Evolutionary conservation across 495 filamentous ascomycete genomes (phyloP).

Genomic region (Evernia prunastri): DNA sequence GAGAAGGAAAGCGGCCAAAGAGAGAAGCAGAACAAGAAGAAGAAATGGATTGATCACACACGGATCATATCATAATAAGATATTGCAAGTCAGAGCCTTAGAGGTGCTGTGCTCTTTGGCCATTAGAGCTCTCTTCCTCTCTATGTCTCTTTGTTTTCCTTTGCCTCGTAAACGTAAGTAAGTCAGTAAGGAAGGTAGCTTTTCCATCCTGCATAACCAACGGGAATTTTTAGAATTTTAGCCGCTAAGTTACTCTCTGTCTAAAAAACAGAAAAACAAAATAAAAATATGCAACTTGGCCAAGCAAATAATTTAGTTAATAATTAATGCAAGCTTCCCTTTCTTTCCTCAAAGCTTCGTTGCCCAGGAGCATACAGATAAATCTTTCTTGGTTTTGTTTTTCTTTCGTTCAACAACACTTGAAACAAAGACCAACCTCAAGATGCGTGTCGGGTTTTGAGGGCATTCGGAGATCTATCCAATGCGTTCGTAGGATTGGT

Average conservation of each 20-base stretch:
- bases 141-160: too few species aligned
- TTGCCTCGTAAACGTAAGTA: constrained; percentile 1
- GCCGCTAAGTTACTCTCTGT: not conserved
- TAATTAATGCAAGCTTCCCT: constrained; percentile 5
- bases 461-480: not conserved
- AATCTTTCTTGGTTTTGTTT: not conserved
- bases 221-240: constrained; percentile 1
- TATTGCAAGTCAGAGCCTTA: not conserved
- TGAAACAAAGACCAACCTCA: not conserved
- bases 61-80: constrained; percentile 6
- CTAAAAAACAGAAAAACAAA: too few species aligned
- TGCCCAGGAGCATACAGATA: not conserved
- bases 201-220: not conserved
- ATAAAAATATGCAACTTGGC: too few species aligned
- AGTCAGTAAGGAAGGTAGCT: too few species aligned
- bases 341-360: not conserved
- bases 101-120: constrained; percentile 6
- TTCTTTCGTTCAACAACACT: too few species aligned
- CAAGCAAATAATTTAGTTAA: too few species aligned
- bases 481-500: constrained; percentile 5
- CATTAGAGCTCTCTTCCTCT: constrained; percentile 6
- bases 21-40: constrained; percentile 6
- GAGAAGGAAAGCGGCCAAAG: constrained; percentile 12
- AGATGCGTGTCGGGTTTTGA: not conserved
- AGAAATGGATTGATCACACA: not conserved